Evolutionary conservation across 148 eudicot species (phyloP), one percentile per base, ranked within the genome.

Genomic region (Camellia lanceoleosa): DNA sequence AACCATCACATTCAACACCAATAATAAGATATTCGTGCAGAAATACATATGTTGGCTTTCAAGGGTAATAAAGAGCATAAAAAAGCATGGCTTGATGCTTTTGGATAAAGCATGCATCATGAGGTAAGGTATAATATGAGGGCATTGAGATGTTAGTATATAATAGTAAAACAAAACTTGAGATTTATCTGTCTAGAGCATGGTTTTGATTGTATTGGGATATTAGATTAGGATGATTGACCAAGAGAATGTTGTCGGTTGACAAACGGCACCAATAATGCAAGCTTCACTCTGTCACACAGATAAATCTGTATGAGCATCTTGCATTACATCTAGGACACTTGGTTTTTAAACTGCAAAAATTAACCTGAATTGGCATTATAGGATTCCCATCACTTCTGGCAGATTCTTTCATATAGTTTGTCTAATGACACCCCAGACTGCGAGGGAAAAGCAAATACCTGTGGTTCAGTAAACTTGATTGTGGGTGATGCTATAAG

Each of bases 391-490:
- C 14, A 56, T 56, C 16, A 56, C 13, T 56, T 56, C 60, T 56
- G 13, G 18, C 11, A 56, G 12, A 10, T 56, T 56, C 60, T 56
- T 8, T 14, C 3, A 56, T 14, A 56, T 11, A 49, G 52, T 49
- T 63, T 19, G 38, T 16, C 66, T 41, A 41, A 5, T 59, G 30
- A 59, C 77, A 62, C 68, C 66, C 56, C 5, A 8, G 20, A 80
- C 19, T 16, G 5, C 59, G 71, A 70, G 44, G 30, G 63, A 72
- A 11, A 44, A 77, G 68, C 19, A 74, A 79, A 75, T 51, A 86
- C 90, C 90, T 89, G 90, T 58, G 93, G 65, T 79, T 90, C 91
- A 55, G 88, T 87, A 81, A 90, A 90, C 62, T 82, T 87, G 68
- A 87, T 74, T 5, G 38, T 18, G 42, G 88, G 87, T 51, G 90